Percentiles rank a stretch among this genome's conserved stretches.
These are phyloP conservation scores for Xylaria venustula DNA, from an alignment of 495 filamentous ascomycete genomes.

Conservation along the genomic window DNA sequence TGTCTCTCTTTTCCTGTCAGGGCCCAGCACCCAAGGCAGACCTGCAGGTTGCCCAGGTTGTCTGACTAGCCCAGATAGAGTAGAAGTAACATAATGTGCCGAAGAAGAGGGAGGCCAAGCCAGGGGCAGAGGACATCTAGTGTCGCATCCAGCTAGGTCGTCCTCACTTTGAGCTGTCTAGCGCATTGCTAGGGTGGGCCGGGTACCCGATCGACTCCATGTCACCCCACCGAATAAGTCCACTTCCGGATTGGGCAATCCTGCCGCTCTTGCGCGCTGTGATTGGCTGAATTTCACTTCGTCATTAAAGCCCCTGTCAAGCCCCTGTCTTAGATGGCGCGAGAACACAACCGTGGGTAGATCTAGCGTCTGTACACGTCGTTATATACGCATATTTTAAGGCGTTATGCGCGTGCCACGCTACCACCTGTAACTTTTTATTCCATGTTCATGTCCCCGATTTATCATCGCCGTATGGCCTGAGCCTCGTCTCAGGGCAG, in stretches of 20 bases:
- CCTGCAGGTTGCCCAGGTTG: no score
- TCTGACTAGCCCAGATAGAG: no score
- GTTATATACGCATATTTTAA: no score
- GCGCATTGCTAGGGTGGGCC: neutral
- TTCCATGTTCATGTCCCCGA: no score
- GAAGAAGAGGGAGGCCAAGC: no score
- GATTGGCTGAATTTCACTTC: neutral
- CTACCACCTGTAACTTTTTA: no score
- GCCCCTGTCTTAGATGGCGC: neutral
- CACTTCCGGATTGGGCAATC: slow-evolving; percentile 12
- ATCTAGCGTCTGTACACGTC: neutral
- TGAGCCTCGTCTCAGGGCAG: neutral
- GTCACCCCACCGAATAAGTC: neutral
- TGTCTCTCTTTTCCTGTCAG: neutral
- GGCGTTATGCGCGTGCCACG: no score
- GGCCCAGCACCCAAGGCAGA: no score
- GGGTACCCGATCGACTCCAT: slow-evolving; percentile 7
- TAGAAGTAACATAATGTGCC: no score
- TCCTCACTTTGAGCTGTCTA: neutral
- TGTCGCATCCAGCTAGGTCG: no score
- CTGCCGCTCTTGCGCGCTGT: neutral
- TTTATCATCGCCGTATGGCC: neutral
- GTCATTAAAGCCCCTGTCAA: slow-evolving; percentile 1
- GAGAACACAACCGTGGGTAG: neutral
- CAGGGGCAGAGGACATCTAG: no score